Evolutionary conservation across 2,329 filamentous ascomycete genomes (phyloP).

Genomic region (Fusarium bactridioides): DNA sequence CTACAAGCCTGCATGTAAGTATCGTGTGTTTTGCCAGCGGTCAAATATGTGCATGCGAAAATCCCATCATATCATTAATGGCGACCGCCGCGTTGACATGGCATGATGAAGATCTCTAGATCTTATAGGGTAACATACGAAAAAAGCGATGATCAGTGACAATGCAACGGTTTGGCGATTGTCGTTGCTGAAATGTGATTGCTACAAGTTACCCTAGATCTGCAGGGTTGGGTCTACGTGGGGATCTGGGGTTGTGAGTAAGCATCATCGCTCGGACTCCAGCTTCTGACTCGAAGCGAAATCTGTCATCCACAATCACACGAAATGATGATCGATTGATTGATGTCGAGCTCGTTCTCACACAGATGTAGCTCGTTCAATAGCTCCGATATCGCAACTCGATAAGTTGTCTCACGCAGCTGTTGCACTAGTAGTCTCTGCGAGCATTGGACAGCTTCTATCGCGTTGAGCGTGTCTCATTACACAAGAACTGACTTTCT

Average conservation of each 20-base stretch:
- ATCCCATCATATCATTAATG: neutral
- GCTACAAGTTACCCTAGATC: slow-evolving; percentile 8
- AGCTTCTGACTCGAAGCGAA: neutral
- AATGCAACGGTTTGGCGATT: neutral
- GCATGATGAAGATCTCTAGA: neutral
- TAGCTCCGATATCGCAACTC: too few relatives aligned
- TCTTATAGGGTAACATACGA: neutral
- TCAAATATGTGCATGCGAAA: neutral
- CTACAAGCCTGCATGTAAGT: neutral
- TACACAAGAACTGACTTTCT: slow-evolving; percentile 30
- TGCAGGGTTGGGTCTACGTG: neutral
- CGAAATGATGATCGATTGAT: neutral
- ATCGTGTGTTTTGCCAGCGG: neutral
- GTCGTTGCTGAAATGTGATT: neutral
- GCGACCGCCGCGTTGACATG: neutral
- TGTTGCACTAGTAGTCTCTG: neutral
- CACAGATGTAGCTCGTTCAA: neutral
- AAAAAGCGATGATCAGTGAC: neutral
- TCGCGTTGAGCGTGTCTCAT: neutral
- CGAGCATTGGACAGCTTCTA: neutral
- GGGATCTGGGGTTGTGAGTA: neutral
- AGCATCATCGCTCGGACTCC: neutral
- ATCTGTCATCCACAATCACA: neutral
- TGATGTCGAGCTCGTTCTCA: neutral
- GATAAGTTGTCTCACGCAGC: neutral